phyloP scores from a whole-genome alignment of 176 grass and related monocot species.

The Musa troglodytarum region DNA sequence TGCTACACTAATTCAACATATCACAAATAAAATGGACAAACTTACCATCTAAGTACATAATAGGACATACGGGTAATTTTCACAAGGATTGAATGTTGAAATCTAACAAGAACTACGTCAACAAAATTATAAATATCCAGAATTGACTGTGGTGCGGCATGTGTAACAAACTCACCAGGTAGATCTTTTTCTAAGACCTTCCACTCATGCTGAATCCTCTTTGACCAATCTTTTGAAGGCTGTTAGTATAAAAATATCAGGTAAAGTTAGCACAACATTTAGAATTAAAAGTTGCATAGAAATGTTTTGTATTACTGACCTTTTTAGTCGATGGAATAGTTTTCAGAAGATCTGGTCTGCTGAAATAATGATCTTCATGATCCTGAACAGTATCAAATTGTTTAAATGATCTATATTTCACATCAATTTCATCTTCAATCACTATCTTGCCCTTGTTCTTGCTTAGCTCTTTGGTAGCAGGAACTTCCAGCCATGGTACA shows the following conservation, averaged over 20 bases:
- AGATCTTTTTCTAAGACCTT: slow-evolving; percentile 65
- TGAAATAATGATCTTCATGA: slow-evolving; percentile 58
- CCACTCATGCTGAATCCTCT: slow-evolving; percentile 60
- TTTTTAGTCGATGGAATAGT: background rate
- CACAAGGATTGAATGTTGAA: background rate
- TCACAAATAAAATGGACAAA: no score
- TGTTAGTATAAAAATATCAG: slow-evolving; percentile 11
- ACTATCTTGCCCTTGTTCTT: slow-evolving; percentile 3
- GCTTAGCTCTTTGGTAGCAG: slow-evolving; percentile 28
- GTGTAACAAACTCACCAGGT: slow-evolving; percentile 33
- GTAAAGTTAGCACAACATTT: background rate
- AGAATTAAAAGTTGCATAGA: slow-evolving; percentile 6
- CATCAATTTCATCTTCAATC: slow-evolving; percentile 30
- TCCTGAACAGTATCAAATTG: slow-evolving; percentile 59
- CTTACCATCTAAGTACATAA: background rate
- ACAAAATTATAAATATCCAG: background rate
- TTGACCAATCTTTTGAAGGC: slow-evolving; percentile 53
- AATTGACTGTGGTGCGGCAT: background rate
- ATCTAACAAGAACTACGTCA: slow-evolving; percentile 13
- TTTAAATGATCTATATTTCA: slow-evolving; percentile 27
- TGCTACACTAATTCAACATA: no score
- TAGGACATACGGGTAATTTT: background rate
- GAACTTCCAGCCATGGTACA: slow-evolving; percentile 22
- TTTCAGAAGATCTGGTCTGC: slow-evolving; percentile 19
- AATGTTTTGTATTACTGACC: background rate